Evolutionary conservation across 805 yeast genomes (phyloP), one percentile per base, ranked within the genome.

Genomic region (Lachancea sp.): DNA sequence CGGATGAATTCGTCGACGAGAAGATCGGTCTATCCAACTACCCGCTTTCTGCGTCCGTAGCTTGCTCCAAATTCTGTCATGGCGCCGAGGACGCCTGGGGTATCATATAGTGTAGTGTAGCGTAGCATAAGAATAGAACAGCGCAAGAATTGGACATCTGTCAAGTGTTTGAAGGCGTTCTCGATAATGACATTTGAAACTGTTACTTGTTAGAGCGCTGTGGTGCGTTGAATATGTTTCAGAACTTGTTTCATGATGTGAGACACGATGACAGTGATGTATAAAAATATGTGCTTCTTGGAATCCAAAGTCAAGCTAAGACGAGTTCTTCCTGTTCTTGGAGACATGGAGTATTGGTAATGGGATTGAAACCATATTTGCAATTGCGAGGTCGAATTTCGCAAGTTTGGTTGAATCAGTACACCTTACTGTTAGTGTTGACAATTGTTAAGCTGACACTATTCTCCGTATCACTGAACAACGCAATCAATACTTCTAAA

Each of bases 11-110:
- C 60, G 95, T 91, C 36, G 98, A 93, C 65, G 98, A 93, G 67
- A 93, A 91, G 62, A 84, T 93, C 48, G 97, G 97, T 56, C 81
- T 93, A 46, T 88, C 97, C 30, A 89, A 91, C 59, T 93, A 90
- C 66, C 95, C 99, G 42, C 75, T 93, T 50, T 85, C 95, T 44
- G 99, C 99, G 2, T 89, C 97, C 11, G 97, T 93, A 46, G 98
- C 99, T 4, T 93, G 98, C 67, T 85, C 96, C 52, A 93, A 93
- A 68, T 89, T 93, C 72, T 91, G 98, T 66, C 98, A 93, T 62
- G 99, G 99, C 41, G 88, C 96, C 61, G 99, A 93, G 71, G 99
- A 93, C 67, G 95, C 95, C 22, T 93, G 99, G 98, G 82, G 80
- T 38, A 90, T 93, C 58, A 57, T 62, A 46, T 65, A 59, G 38